These are phyloP conservation scores for Fusarium sp. DNA, from an alignment of 2,329 filamentous ascomycete species.

Conservation along the genomic window DNA sequence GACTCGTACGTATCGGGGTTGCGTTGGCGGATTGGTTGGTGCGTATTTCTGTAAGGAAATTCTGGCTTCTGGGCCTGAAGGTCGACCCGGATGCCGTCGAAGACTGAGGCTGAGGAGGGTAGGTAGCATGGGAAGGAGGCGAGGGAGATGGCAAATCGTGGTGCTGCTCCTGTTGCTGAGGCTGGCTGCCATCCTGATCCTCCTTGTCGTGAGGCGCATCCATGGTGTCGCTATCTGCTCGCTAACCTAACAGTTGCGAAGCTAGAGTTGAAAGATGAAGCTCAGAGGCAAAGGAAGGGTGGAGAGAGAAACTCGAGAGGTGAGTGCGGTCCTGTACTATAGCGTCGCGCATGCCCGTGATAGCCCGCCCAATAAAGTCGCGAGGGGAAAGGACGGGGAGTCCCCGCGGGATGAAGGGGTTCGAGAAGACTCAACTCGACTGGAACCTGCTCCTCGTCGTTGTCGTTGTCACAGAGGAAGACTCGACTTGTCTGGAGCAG, in stretches of 20 bases:
- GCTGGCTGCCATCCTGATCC: slow-evolving; percentile 13
- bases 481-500: slow-evolving; percentile 6
- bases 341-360: slow-evolving; percentile 38
- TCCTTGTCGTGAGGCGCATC: slow-evolving; percentile 33
- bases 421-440: background rate
- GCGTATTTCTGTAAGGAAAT: slow-evolving; percentile 8
- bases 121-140: background rate
- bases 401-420: background rate
- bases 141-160: background rate
- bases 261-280: slow-evolving; percentile 6
- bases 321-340: slow-evolving; percentile 19
- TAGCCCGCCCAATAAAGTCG: slow-evolving; percentile 1
- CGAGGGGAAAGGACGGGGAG: background rate
- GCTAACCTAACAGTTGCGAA: slow-evolving; percentile 33
- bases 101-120: slow-evolving; percentile 15
- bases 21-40: slow-evolving; percentile 4
- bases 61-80: slow-evolving; percentile 3
- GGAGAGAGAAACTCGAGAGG: slow-evolving; percentile 13
- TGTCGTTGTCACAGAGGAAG: slow-evolving; percentile 12
- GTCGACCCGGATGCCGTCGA: slow-evolving; percentile 28
- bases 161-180: slow-evolving; percentile 8
- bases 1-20: slow-evolving; percentile 19
- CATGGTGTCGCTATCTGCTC: slow-evolving; percentile 34
- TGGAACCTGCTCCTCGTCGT: background rate
- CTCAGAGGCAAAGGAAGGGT: slow-evolving; percentile 7